phyloP scores from a whole-genome alignment of 176 grass and related monocot genomes.

The Musa troglodytarum region DNA sequence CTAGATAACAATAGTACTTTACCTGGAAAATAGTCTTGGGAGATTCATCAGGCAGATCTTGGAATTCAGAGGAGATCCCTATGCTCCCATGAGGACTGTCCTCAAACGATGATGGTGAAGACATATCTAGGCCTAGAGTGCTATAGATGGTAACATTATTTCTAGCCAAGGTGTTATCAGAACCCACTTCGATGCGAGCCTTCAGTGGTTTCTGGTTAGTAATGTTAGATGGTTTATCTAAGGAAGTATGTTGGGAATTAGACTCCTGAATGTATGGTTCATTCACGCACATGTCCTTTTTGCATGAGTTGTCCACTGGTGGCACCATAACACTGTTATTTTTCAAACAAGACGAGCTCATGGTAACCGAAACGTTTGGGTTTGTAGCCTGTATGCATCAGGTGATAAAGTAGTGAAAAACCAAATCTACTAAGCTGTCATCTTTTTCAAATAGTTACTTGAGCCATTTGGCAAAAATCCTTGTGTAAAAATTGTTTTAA shows the following conservation, averaged over 20 bases:
- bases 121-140: slow-evolving; percentile 77
- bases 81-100: slow-evolving; percentile 61
- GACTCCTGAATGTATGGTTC: slow-evolving; percentile 27
- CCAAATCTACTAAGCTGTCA: neutral
- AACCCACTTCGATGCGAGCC: slow-evolving; percentile 89
- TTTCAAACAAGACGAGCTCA: slow-evolving; percentile 37
- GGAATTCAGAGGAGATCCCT: slow-evolving; percentile 51
- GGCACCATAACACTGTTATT: slow-evolving; percentile 31
- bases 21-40: slow-evolving; percentile 86
- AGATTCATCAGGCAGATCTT: slow-evolving; percentile 52
- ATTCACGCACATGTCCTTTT: slow-evolving; percentile 32
- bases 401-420: slow-evolving; percentile 1
- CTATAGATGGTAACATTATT: slow-evolving; percentile 77
- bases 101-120: slow-evolving; percentile 74
- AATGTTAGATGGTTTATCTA: slow-evolving; percentile 33
- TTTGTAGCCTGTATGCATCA: slow-evolving; percentile 40
- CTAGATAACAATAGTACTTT: slow-evolving; percentile 19
- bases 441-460: neutral
- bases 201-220: slow-evolving; percentile 72
- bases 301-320: slow-evolving; percentile 37
- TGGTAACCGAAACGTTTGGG: slow-evolving; percentile 34
- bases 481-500: neutral
- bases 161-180: slow-evolving; percentile 50
- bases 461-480: neutral
- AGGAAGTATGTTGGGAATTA: slow-evolving; percentile 26